Evolutionary conservation across 768 basidiomycete genomes (phyloP).

Genomic region (Panus rudis): DNA sequence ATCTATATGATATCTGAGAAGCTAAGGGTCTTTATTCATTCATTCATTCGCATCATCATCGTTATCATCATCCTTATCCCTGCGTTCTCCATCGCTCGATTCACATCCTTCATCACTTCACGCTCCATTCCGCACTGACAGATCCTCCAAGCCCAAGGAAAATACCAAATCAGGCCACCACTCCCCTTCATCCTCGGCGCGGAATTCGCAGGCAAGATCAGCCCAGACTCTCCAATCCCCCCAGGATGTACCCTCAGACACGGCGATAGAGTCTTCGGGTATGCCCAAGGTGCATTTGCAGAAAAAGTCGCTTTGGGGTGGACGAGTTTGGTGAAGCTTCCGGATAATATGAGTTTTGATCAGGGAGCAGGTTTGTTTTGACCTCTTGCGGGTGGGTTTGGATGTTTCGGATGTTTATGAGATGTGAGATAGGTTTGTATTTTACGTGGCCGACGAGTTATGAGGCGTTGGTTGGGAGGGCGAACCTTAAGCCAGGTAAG

Average conservation of each 20-base stretch:
- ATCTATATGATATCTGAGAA: too few species aligned
- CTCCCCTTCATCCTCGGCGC: slow-evolving; percentile 81
- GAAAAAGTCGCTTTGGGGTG: slow-evolving; percentile 62
- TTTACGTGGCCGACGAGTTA: slow-evolving; percentile 95
- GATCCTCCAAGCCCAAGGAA: slow-evolving; percentile 86
- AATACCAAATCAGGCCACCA: slow-evolving; percentile 78
- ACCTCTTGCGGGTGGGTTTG: not conserved
- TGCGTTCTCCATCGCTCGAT: too few species aligned
- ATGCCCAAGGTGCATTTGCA: slow-evolving; percentile 70
- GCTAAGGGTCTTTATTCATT: too few species aligned
- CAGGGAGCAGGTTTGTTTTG: slow-evolving; percentile 66
- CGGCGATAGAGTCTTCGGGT: slow-evolving; percentile 88
- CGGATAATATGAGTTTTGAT: slow-evolving; percentile 70
- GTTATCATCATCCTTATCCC: too few species aligned
- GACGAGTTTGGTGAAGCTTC: slow-evolving; percentile 53
- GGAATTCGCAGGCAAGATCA: slow-evolving; percentile 80
- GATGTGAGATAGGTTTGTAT: slow-evolving; percentile 47
- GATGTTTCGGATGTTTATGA: not conserved
- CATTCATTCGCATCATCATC: too few species aligned
- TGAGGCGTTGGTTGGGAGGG: slow-evolving; percentile 83
- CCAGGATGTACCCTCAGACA: slow-evolving; percentile 67
- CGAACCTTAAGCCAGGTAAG: slow-evolving; percentile 67
- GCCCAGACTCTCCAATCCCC: slow-evolving; percentile 67
- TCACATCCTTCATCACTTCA: too few species aligned
- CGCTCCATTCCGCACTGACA: slow-evolving; percentile 21